Base-by-base conservation (phyloP, 2,329 filamentous ascomycete genomes). In the Neonectria hederae region DNA sequence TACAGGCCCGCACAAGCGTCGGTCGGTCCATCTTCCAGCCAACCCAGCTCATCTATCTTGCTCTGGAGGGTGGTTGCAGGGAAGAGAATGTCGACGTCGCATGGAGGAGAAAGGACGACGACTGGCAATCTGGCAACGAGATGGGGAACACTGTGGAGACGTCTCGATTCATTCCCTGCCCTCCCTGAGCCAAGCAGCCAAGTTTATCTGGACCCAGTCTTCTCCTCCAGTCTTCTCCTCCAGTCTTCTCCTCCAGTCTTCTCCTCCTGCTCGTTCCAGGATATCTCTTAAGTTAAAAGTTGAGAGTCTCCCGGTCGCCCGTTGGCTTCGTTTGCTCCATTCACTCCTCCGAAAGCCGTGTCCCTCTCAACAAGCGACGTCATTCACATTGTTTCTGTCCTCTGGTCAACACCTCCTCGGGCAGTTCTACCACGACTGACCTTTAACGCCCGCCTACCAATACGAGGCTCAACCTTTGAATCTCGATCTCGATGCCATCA, bases 211-310 rank as follows among this genome's bases (percentile, higher is more conserved):
- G 71, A 69, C 71, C 68, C 69, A 66, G 58, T n/a, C n/a, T n/a
- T n/a, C n/a, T n/a, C n/a, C n/a, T 9, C 28, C 28, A 28, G 28
- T 69, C 66, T 70, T 73, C 54, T 43, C 65, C 66, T 65, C 65
- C 51, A 28, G 28, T 69, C 66, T 70, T 73, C 54, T 43, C 65
- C 66, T 9, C 28, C 28, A 28, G 28, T 69, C 66, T 70, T 73
- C 54, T 43, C 65, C 66, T 65, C 65, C 51, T 55, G 67, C 60
- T 52, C 19, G 28, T 51, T 54, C 54, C 63, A 59, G 67, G 40
- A 62, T 65, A 70, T 73, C 68, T 72, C 56, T 72, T 72, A 73
- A 72, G 56, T 72, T 72, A 73, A 72, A 73, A 59, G 67, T 70
- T 63, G 52, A 63, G 51, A 63, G 58, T 46, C 62, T 67, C 71